Base-by-base conservation (phyloP, 805 yeast genomes). In the Cyberlindnera suaveolens region DNA sequence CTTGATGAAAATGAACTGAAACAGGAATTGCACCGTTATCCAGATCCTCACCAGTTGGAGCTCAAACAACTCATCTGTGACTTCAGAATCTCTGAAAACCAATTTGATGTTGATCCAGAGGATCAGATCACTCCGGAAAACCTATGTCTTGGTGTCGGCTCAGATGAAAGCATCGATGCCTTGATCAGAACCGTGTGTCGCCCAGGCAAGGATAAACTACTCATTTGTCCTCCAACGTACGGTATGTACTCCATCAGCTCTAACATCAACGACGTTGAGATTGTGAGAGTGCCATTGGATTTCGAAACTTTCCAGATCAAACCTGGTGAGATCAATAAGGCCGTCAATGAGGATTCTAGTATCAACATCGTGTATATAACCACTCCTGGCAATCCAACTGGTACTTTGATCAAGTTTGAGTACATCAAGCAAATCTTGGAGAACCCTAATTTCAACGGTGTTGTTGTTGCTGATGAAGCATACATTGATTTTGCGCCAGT, bases 301-400 rank as follows among this genome's bases (percentile, higher is more conserved):
- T 76, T 83, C 48, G 72, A 72, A 39, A 67, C 73, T n/a, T 83
- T 85, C 61, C 81, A 80, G 45, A 66, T 88, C 38, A 77, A 83
- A 49, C 67, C 77, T 3, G 77, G 72, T 0, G 70, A 66, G 11
- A 76, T 90, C 37, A 54, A 75, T n/a, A 62, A 68, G 10, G 65
- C 73, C 2, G 64, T 91, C 18, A 49, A 60, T 7, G 57, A 58
- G 0, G 96, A 91, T 52, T 62, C 78, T 0, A 40, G 63, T 4
- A 83, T 91, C 53, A 90, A 89, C 57, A 57, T 93, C 46, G 71
- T 85, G 2, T 91, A 87, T 60, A 66, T 91, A 48, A 91, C 98
- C 14, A 85, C 97, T 1, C 99, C 99, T 10, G 99, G 99, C 32
- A 93, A 93, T 62, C 99, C 99, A 31, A 91, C 99, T 0, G 96